Percentiles rank a stretch among this genome's conserved stretches.
These are phyloP conservation scores for Trametopsis cervina DNA, from an alignment of 768 basidiomycete genomes.

Conservation along the genomic window DNA sequence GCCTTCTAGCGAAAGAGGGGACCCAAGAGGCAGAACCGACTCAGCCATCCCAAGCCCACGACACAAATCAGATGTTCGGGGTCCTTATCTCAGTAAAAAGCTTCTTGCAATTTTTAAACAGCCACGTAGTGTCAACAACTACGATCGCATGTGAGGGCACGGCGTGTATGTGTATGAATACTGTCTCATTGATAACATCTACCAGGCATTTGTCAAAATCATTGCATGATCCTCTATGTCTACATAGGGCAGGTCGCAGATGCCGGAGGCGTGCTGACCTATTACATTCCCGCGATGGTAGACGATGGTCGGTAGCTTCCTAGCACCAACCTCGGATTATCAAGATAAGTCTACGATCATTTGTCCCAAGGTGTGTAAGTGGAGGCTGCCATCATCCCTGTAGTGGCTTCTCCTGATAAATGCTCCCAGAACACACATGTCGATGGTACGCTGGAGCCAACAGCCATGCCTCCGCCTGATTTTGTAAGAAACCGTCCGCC, in stretches of 20 bases:
- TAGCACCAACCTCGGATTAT: not conserved
- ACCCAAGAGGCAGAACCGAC: constrained; percentile 21
- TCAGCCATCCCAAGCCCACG: constrained; percentile 31
- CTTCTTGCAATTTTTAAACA: constrained; percentile 76
- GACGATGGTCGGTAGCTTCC: constrained; percentile 37
- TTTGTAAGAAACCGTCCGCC: no score
- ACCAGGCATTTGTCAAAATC: constrained; percentile 71
- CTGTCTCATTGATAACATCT: not conserved
- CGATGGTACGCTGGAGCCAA: no score
- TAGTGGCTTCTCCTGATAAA: no score
- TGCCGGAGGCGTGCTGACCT: constrained; percentile 80
- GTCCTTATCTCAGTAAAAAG: constrained; percentile 68
- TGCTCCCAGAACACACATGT: no score
- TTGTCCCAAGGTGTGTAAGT: not conserved
- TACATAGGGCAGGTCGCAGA: constrained; percentile 79
- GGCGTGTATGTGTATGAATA: no score
- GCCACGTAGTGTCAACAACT: constrained; percentile 73
- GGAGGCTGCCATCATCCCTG: no score
- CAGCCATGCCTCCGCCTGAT: no score
- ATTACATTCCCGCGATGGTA: constrained; percentile 77
- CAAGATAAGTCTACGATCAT: not conserved
- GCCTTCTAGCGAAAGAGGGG: constrained; percentile 17
- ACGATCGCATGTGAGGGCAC: constrained; percentile 80
- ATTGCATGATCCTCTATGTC: constrained; percentile 84
- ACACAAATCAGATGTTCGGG: constrained; percentile 52